Conservation (phyloP, 129 eudicot species). For the Lactuca sativa region DNA sequence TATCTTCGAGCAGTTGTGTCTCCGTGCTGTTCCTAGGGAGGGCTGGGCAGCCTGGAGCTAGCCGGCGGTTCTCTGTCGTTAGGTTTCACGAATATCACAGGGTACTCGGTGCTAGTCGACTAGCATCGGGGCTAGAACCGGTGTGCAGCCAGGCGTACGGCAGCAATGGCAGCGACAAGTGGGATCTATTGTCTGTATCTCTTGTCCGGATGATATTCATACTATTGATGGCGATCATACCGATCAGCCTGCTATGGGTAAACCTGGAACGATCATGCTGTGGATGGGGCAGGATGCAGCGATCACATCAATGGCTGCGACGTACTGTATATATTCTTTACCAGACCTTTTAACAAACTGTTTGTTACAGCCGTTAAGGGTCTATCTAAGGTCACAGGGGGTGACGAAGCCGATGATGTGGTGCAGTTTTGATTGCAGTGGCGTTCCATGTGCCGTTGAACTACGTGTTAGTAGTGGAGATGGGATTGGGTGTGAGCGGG, state of each 20-base stretch:
- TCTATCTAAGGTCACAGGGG: constrained; percentile 76
- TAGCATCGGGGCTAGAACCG: constrained; percentile 87
- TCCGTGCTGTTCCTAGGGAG: constrained; percentile 81
- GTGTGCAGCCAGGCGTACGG: constrained; percentile 92
- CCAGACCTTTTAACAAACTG: constrained; percentile 83
- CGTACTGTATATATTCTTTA: constrained; percentile 64
- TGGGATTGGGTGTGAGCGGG: constrained; percentile 70
- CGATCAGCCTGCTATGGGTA: constrained; percentile 71
- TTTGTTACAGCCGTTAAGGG: constrained; percentile 74
- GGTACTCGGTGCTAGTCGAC: constrained; percentile 83
- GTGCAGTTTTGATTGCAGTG: constrained; percentile 67
- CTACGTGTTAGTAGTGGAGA: constrained; percentile 48
- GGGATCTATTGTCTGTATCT: constrained; percentile 62
- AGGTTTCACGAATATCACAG: constrained; percentile 92
- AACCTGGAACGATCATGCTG: constrained; percentile 66
- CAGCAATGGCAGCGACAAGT: constrained; percentile 61
- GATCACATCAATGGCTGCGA: constrained; percentile 68
- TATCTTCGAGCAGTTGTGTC: constrained; percentile 81
- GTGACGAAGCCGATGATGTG: constrained; percentile 89
- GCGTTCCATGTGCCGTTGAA: constrained; percentile 76
- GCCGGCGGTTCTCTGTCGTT: constrained; percentile 95
- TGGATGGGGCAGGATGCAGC: constrained; percentile 75
- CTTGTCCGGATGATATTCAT: constrained; percentile 75
- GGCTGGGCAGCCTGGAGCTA: constrained; percentile 83
- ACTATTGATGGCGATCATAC: constrained; percentile 57